Evolutionary conservation across 179 eudicot genomes (phyloP), one percentile per base, ranked within the genome.

Genomic region (Dionaea muscipula): DNA sequence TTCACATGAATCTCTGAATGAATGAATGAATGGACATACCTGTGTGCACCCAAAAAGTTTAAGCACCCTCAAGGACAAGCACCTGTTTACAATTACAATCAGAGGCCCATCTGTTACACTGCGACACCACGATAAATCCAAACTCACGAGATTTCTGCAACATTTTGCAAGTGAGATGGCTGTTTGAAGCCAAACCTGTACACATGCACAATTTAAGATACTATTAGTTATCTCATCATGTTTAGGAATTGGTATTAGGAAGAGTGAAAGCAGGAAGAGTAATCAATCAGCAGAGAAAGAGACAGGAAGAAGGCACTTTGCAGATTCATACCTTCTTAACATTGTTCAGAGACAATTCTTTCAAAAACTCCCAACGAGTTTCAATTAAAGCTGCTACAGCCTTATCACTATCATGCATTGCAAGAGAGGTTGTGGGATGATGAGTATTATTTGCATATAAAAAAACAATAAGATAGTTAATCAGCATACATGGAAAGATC

Each of bases 61-160:
- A 58, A 91, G 87, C 60, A 77, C 56, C 66, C 63, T 75, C 71
- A 91, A 67, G 16, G 85, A 80, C 31, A 40, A 50, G 64, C 95
- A 91, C 65, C 78, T 72, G 64, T 91, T 95, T 23, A 82, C 95
- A 65, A 91, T 84, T 72, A 80, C 66, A 53, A 94, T 95, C 56
- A 91, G 43, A 35, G 85, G 82, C 61, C 84, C 91, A 26, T 87
- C 57, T 7, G 86, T 65, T 50, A 91, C 67, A 60, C 74, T 73
- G 12, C 98, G 94, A 48, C 98, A 91, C 87, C 90, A 87, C 14
- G 98, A 91, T 27, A 91, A 53, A 74, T 91, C 98, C 78, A 91
- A 77, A 55, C 51, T 65, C 19, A 41, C 51, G 53, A 91, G 72
- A 60, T 84, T 75, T 54, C 41, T 77, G 71, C 85, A 78, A 47